These are phyloP conservation scores for Pseudozyma sp. DNA, from an alignment of 1,284 basidiomycete species.

Conservation along the genomic window DNA sequence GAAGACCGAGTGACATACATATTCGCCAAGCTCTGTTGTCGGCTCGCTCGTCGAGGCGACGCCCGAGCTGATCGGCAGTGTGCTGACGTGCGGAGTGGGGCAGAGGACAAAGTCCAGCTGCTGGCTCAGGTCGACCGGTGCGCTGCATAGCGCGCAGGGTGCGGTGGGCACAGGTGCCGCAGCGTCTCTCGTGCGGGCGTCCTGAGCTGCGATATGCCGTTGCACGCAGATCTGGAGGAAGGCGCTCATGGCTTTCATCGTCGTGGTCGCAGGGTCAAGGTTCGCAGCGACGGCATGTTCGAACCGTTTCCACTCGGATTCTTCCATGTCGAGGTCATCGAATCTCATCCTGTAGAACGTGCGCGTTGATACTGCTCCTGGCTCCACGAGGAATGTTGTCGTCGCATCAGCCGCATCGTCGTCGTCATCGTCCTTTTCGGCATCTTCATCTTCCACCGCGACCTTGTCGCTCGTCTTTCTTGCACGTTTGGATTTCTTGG, in stretches of 20 bases:
- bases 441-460: conserved; percentile 21
- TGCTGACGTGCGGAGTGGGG: conserved; percentile 12
- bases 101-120: conserved; percentile 39
- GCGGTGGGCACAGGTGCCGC: conserved; percentile 7
- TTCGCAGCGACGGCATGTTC: conserved; percentile 7
- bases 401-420: background rate
- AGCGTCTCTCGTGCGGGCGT: conserved; percentile 15
- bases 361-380: background rate
- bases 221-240: conserved; percentile 36
- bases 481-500: conserved; percentile 30
- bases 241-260: conserved; percentile 14
- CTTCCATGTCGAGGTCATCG: conserved; percentile 34
- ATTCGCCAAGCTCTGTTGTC: background rate
- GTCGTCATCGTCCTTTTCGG: conserved; percentile 8
- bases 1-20: conserved; percentile 73
- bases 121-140: conserved; percentile 25
- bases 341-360: conserved; percentile 24
- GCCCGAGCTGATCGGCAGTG: background rate
- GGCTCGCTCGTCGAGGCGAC: background rate
- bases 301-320: conserved; percentile 39
- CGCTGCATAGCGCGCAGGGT: conserved; percentile 25
- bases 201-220: conserved; percentile 31
- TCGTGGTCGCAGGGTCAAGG: background rate
- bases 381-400: background rate
- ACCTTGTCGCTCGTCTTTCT: conserved; percentile 19